A percentile compares a stretch with the other conserved stretches of the same genome.
phyloP scores from a whole-genome alignment of 2,329 filamentous ascomycete genomes.

The Beauveria rudraprayagi region DNA sequence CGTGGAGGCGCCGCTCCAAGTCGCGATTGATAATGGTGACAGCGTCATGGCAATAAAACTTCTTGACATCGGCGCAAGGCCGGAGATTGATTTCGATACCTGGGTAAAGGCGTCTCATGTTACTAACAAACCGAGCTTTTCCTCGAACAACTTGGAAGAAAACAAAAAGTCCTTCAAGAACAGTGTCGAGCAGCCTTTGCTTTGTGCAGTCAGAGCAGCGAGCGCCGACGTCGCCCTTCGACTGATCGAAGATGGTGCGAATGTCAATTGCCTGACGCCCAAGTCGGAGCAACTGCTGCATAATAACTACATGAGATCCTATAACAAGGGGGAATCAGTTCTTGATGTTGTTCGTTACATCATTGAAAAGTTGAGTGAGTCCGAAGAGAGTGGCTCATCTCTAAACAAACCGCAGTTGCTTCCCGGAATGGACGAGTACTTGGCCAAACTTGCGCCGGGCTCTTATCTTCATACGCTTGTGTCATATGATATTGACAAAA shows the following conservation, averaged over 20 bases:
- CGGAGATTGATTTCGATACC: constrained; percentile 52
- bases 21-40: constrained; percentile 49
- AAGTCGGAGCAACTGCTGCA: constrained; percentile 28
- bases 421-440: constrained; percentile 41
- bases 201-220: constrained; percentile 46
- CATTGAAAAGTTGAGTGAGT: constrained; percentile 36
- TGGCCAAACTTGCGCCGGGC: constrained; percentile 40
- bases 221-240: constrained; percentile 40
- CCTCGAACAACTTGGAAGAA: constrained; percentile 31
- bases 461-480: constrained; percentile 55
- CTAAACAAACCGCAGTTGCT: constrained; percentile 20
- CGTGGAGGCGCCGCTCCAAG: constrained; percentile 44
- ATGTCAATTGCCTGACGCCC: constrained; percentile 53
- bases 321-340: constrained; percentile 37
- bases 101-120: constrained; percentile 53
- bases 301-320: constrained; percentile 23
- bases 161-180: constrained; percentile 42
- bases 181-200: constrained; percentile 54
- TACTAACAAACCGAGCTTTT: constrained; percentile 26
- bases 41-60: constrained; percentile 48
- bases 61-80: constrained; percentile 53
- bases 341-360: constrained; percentile 53
- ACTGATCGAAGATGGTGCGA: constrained; percentile 55
- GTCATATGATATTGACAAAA: constrained; percentile 27
- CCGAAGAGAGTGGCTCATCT: constrained; percentile 10